Conservation (phyloP, 1,139 yeast genomes). For the Debaryomycetaceae sp. region DNA sequence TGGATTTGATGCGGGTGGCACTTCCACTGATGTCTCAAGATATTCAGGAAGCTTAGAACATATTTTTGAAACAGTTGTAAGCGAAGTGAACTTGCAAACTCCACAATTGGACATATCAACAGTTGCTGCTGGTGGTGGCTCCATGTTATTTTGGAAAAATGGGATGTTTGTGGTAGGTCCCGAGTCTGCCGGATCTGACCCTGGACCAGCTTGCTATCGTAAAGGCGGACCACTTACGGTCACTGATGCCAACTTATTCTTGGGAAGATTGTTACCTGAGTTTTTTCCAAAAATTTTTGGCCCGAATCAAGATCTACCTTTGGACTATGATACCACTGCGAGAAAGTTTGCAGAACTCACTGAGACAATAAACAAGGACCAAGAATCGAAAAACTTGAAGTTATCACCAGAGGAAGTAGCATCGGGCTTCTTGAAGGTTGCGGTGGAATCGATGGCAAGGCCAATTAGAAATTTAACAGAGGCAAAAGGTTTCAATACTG, state of each 20-base stretch:
- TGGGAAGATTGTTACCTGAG: constrained; percentile 40
- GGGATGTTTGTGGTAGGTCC: constrained; percentile 49
- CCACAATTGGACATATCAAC: constrained; percentile 47
- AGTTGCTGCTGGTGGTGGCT: constrained; percentile 50
- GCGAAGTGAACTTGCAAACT: constrained; percentile 41
- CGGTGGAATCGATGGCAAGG: constrained; percentile 46
- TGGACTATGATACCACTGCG: constrained; percentile 31
- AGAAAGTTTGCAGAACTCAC: constrained; percentile 31
- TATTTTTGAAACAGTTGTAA: constrained; percentile 43
- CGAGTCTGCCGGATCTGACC: constrained; percentile 46
- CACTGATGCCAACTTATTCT: constrained; percentile 43
- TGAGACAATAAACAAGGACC: constrained; percentile 28
- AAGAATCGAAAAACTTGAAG: constrained; percentile 13
- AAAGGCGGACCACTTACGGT: constrained; percentile 48
- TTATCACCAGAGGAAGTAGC: constrained; percentile 42
- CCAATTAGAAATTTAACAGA: constrained; percentile 45
- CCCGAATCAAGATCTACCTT: constrained; percentile 37
- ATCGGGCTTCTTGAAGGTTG: constrained; percentile 41
- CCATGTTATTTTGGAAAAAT: constrained; percentile 43
- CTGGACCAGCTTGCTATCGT: constrained; percentile 46
- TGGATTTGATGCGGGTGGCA: constrained; percentile 49
- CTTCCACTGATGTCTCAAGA: constrained; percentile 46
- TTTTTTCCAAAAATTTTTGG: constrained; percentile 44
- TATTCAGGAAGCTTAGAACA: constrained; percentile 38
- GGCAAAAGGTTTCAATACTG: constrained; percentile 39